Evolutionary conservation across 108 stramenopile genomes (phyloP).

Genomic region (Nitzschia palea): DNA sequence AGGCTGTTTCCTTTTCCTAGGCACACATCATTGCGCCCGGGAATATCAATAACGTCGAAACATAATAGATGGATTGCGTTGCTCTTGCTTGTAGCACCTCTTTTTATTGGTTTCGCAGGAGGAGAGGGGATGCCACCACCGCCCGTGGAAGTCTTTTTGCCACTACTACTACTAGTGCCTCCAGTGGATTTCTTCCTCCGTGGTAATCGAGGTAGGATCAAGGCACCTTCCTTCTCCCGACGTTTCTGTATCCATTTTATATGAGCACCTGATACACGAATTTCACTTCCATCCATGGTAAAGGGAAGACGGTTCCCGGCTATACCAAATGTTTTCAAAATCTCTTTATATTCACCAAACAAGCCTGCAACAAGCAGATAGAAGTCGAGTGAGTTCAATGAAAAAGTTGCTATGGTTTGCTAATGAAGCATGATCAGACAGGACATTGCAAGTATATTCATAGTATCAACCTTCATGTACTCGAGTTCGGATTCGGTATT

Average conservation of each 20-base stretch:
- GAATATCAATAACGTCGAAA: constrained; percentile 2
- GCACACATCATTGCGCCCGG: constrained; percentile 7
- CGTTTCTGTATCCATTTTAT: constrained; percentile 7
- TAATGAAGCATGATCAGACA: too few relatives aligned
- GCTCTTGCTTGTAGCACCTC: background rate
- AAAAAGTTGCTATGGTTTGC: background rate
- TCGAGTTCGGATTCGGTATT: background rate
- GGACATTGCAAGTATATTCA: background rate
- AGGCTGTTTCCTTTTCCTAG: constrained; percentile 1
- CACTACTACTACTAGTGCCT: too few relatives aligned
- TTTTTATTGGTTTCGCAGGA: background rate
- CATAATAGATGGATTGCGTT: background rate
- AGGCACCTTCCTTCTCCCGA: background rate
- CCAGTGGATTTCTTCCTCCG: background rate
- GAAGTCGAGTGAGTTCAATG: background rate
- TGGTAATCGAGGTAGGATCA: background rate
- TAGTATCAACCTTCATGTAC: background rate
- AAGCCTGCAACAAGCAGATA: background rate
- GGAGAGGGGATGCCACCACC: too few relatives aligned
- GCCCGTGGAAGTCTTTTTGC: background rate
- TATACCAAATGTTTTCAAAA: background rate
- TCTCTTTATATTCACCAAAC: background rate
- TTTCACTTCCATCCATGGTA: constrained; percentile 4
- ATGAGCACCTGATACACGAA: constrained; percentile 5
- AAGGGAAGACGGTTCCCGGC: background rate